Evolutionary conservation across 2,329 filamentous ascomycete genomes (phyloP).

Genomic region (Pezicula neosporulosa): DNA sequence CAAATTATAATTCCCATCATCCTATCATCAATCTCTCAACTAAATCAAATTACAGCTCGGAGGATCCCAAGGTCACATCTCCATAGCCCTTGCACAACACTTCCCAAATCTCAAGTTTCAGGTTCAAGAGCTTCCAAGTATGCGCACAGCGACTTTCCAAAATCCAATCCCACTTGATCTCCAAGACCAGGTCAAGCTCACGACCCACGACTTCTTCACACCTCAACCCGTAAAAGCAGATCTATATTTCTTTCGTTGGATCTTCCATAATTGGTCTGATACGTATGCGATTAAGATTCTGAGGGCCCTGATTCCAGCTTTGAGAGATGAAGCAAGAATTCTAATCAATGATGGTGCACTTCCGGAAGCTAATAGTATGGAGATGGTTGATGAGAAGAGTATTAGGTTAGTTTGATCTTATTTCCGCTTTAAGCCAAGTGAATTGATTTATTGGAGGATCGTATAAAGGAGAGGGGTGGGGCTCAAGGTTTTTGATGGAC

Average conservation of each 20-base stretch:
- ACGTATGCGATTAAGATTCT: constrained; percentile 31
- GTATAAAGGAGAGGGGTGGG: no score
- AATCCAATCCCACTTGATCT: constrained; percentile 30
- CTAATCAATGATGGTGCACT: constrained; percentile 27
- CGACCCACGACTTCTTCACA: constrained; percentile 41
- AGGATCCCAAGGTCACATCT: constrained; percentile 21
- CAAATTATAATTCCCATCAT: background rate
- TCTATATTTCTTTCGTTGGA: constrained; percentile 42
- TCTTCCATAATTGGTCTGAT: constrained; percentile 46
- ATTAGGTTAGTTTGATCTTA: no score
- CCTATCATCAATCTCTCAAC: constrained; percentile 4
- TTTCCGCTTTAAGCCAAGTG: no score
- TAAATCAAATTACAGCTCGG: constrained; percentile 2
- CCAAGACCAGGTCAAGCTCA: constrained; percentile 20
- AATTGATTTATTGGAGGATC: no score
- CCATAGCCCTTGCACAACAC: constrained; percentile 19
- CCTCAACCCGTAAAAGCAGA: constrained; percentile 38
- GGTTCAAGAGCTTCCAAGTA: constrained; percentile 10
- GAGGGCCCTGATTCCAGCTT: constrained; percentile 32
- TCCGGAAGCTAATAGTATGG: constrained; percentile 1
- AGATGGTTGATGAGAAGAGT: no score
- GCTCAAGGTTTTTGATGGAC: no score
- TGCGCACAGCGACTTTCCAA: constrained; percentile 31
- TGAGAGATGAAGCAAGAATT: constrained; percentile 37
- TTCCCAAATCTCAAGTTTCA: constrained; percentile 23